Percentiles rank a stretch among this genome's conserved stretches.
Conservation (phyloP, 257 asterid species). For the Gardenia jasminoides region DNA sequence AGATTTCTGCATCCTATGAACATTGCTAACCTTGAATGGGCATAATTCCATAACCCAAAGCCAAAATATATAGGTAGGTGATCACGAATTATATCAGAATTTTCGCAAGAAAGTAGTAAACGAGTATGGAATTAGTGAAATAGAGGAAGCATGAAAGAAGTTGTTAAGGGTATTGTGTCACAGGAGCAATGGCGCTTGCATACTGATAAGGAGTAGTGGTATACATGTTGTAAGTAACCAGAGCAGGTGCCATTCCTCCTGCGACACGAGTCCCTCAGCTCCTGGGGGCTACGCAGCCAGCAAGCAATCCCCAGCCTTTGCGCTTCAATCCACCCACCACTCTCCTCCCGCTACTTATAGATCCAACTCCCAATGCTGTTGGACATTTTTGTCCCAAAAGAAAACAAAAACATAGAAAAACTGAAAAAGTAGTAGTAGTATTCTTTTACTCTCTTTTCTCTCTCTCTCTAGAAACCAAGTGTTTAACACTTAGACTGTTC, state of each 20-base stretch:
- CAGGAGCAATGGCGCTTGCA: constrained; percentile 4
- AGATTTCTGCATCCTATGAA: too few relatives aligned
- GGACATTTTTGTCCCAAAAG: background rate
- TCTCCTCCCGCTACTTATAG: background rate
- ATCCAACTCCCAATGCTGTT: background rate
- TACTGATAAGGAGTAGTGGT: too few relatives aligned
- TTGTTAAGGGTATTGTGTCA: background rate
- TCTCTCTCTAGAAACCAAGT: background rate
- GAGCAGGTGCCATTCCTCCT: constrained; percentile 11
- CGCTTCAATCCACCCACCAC: too few relatives aligned
- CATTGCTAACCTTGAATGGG: too few relatives aligned
- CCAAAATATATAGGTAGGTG: too few relatives aligned
- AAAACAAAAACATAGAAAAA: too few relatives aligned
- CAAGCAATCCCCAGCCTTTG: too few relatives aligned
- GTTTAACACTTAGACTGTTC: background rate
- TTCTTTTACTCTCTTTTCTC: background rate
- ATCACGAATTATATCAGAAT: background rate
- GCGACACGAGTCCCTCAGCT: constrained; percentile 7
- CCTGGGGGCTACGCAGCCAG: too few relatives aligned
- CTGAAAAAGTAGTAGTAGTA: too few relatives aligned
- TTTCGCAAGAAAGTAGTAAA: background rate
- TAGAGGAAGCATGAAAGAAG: background rate
- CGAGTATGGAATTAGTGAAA: background rate
- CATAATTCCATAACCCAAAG: too few relatives aligned
- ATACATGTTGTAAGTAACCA: background rate